Evolutionary conservation across 345 rosid genomes (phyloP).

Genomic region (Aethionema arabicum): DNA sequence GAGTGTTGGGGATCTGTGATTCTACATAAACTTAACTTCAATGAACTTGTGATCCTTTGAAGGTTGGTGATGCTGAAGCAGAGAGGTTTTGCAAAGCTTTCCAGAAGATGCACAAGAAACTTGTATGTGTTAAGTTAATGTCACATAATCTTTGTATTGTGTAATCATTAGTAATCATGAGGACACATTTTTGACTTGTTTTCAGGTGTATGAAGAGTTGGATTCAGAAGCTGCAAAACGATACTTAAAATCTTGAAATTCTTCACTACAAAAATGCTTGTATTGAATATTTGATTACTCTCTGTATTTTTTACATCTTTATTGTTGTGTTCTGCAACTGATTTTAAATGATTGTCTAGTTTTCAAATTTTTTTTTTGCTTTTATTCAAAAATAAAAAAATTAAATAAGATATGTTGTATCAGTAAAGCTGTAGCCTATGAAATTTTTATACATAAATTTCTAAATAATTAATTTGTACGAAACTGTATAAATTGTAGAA

Average conservation of each 20-base stretch:
- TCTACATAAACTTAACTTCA: not conserved
- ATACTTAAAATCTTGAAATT: slow-evolving; percentile 30
- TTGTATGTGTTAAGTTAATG: slow-evolving; percentile 41
- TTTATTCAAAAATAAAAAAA: too few relatives aligned
- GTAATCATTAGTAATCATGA: not conserved
- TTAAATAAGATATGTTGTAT: too few relatives aligned
- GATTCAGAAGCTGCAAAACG: slow-evolving; percentile 56
- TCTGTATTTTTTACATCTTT: slow-evolving; percentile 5
- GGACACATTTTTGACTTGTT: not conserved
- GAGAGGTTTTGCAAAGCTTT: slow-evolving; percentile 77
- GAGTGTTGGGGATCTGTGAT: slow-evolving; percentile 9
- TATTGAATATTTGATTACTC: slow-evolving; percentile 16
- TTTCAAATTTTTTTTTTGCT: too few relatives aligned
- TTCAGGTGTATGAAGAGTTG: slow-evolving; percentile 70
- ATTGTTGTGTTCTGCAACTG: too few relatives aligned
- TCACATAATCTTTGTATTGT: slow-evolving; percentile 1
- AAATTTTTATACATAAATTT: too few relatives aligned
- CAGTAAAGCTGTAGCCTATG: too few relatives aligned
- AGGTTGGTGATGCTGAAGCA: slow-evolving; percentile 74
- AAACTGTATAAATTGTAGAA: too few relatives aligned
- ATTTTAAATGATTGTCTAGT: too few relatives aligned
- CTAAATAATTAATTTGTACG: too few relatives aligned
- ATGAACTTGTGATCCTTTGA: slow-evolving; percentile 16
- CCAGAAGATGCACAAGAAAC: slow-evolving; percentile 71
- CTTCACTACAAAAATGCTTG: slow-evolving; percentile 12